Evolutionary conservation across 1,139 yeast genomes (phyloP).

Genomic region (Suhomyces wounanorum): DNA sequence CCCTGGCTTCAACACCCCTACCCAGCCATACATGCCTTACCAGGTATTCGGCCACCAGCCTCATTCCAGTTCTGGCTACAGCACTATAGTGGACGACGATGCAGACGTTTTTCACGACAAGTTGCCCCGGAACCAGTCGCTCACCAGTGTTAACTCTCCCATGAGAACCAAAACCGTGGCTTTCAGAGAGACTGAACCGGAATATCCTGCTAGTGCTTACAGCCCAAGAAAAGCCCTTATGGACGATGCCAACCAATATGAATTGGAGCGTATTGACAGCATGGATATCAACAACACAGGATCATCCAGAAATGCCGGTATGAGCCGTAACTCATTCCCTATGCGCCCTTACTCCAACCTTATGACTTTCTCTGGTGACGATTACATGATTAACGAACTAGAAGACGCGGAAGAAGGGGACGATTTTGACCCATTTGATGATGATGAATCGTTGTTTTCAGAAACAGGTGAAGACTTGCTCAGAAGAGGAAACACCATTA

Average conservation of each 20-base stretch:
- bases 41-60: slow-evolving; percentile 14
- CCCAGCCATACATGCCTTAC: slow-evolving; percentile 10
- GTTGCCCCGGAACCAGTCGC: slow-evolving; percentile 14
- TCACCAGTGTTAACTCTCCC: slow-evolving; percentile 15
- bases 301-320: slow-evolving; percentile 8
- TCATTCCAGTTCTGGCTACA: slow-evolving; percentile 20
- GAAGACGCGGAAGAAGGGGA: slow-evolving; percentile 44
- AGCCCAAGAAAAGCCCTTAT: slow-evolving; percentile 28
- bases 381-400: slow-evolving; percentile 44
- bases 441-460: slow-evolving; percentile 45
- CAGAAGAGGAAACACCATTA: slow-evolving; percentile 38
- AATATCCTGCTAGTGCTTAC: slow-evolving; percentile 36
- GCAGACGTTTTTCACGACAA: slow-evolving; percentile 21
- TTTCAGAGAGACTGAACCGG: slow-evolving; percentile 39
- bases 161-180: slow-evolving; percentile 33
- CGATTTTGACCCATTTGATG: slow-evolving; percentile 48
- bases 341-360: slow-evolving; percentile 26
- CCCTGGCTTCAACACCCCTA: slow-evolving; percentile 8
- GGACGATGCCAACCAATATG: slow-evolving; percentile 26
- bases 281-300: slow-evolving; percentile 14
- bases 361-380: slow-evolving; percentile 39
- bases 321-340: slow-evolving; percentile 12
- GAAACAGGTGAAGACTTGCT: slow-evolving; percentile 45
- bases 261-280: slow-evolving; percentile 25
- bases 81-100: slow-evolving; percentile 28